Base-by-base conservation (phyloP, 1,284 basidiomycete species). In the Apiotrichum veenhuisii region DNA sequence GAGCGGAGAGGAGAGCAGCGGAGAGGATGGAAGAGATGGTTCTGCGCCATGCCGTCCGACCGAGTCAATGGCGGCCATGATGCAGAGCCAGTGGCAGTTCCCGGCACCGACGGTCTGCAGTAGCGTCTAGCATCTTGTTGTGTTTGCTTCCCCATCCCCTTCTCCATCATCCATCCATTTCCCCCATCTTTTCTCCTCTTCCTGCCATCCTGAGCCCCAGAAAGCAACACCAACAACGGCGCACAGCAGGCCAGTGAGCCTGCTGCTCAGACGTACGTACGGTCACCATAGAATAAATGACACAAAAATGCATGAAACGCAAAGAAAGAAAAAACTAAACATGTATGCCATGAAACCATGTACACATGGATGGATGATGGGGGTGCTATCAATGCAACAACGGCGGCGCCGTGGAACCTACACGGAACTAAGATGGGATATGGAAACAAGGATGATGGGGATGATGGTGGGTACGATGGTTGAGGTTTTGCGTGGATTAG, bases 331-430 rank as follows among this genome's bases (percentile, higher is more conserved):
- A n/a, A n/a, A n/a, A n/a, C n/a, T n/a, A n/a, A 30, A 37, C 46
- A 48, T 48, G 46, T 48, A 37, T 48, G 46, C 27, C 46, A 36
- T 36, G 33, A 11, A 33, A 9, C 17, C 11, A 10, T 42, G 18
- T 12, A n/a, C 23, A 22, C 25, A 23, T 40, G 15, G 18, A 20
- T 9, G 17, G 36, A 22, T n/a, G n/a, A n/a, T n/a, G n/a, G n/a
- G n/a, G n/a, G n/a, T n/a, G n/a, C 11, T 40, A 41, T 17, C 12
- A 26, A 44, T 54, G 44, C 44, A 47, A 54, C 52, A 54, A 22
- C 26, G 42, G 34, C 33, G 23, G 36, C 20, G 45, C 26, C 20
- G 40, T 41, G 14, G 26, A 3, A 11, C 15, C 23, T 44, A 44
- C 25, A 30, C 34, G 33, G 34, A 41, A 43, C 27, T 18, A 17